These are phyloP conservation scores for Aspergillus terreus DNA, from an alignment of 2,329 filamentous ascomycete genomes.

Conservation along the genomic window DNA sequence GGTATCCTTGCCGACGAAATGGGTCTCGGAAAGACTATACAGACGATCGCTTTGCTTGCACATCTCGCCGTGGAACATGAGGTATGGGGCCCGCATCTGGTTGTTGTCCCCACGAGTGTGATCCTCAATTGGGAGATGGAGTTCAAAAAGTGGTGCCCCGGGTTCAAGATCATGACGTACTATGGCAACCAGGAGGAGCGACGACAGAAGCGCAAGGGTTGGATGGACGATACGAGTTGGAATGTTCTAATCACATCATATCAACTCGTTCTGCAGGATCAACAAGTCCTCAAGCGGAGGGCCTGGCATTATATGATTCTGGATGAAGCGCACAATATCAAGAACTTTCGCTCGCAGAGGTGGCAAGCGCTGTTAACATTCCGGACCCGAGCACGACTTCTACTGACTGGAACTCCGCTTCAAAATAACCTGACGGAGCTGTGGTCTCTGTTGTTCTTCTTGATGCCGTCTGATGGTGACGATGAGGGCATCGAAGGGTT, in stretches of 20 bases:
- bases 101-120: constrained; percentile 95
- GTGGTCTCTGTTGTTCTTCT: constrained; percentile 94
- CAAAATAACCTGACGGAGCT: constrained; percentile 96
- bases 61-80: constrained; percentile 87
- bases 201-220: constrained; percentile 83
- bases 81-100: constrained; percentile 92
- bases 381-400: constrained; percentile 79
- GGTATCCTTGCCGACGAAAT: constrained; percentile 97
- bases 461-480: constrained; percentile 77
- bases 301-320: constrained; percentile 98
- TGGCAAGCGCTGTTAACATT: constrained; percentile 96
- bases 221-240: constrained; percentile 90
- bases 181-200: constrained; percentile 93
- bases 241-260: constrained; percentile 98
- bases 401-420: constrained; percentile 89
- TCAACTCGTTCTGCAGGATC: constrained; percentile 90
- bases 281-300: constrained; percentile 86
- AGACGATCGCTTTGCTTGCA: constrained; percentile 90
- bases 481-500: constrained; percentile 83
- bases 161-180: constrained; percentile 96
- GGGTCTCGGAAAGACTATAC: constrained; percentile 97
- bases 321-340: constrained; percentile 98
- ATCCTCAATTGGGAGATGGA: constrained; percentile 99
- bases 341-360: constrained; percentile 96
- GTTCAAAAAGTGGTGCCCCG: constrained; percentile 96